Evolutionary conservation across 306 rosid species (phyloP).

Genomic region (Oxytropis ochrocephala): DNA sequence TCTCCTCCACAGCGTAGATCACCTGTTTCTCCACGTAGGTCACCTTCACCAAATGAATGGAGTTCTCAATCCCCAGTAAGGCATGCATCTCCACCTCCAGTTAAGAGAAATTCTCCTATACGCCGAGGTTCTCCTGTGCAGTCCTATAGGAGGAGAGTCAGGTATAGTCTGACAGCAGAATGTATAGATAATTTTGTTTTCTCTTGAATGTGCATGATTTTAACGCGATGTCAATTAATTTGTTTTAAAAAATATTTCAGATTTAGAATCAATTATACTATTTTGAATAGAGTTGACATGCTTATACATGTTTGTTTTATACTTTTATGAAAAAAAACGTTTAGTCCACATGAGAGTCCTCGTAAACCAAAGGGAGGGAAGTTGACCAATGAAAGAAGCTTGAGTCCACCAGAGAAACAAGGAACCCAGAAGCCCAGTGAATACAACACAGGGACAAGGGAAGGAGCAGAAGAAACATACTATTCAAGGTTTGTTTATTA

Average conservation of each 20-base stretch:
- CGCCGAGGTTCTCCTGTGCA: conserved; percentile 25
- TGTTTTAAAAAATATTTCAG: not conserved
- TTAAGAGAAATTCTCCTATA: conserved; percentile 28
- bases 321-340: not conserved
- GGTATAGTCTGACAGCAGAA: conserved; percentile 29
- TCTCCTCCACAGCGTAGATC: conserved; percentile 38
- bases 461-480: conserved; percentile 40
- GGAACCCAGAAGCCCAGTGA: conserved; percentile 34
- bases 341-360: conserved; percentile 38
- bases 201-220: not conserved
- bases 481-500: conserved; percentile 28
- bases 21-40: conserved; percentile 30
- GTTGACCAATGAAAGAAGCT: conserved; percentile 32
- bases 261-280: not conserved
- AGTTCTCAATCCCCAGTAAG: conserved; percentile 47
- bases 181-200: not conserved
- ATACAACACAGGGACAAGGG: conserved; percentile 35
- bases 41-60: conserved; percentile 38
- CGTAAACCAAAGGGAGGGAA: conserved; percentile 32
- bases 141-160: conserved; percentile 38
- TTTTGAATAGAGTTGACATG: not conserved
- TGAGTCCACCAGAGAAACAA: conserved; percentile 42
- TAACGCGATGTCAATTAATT: not conserved
- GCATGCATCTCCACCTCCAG: conserved; percentile 36
- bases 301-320: conserved; percentile 3